These are phyloP conservation scores for Psidium friedrichsthalianum DNA, from an alignment of 345 rosid species.

Conservation along the genomic window DNA sequence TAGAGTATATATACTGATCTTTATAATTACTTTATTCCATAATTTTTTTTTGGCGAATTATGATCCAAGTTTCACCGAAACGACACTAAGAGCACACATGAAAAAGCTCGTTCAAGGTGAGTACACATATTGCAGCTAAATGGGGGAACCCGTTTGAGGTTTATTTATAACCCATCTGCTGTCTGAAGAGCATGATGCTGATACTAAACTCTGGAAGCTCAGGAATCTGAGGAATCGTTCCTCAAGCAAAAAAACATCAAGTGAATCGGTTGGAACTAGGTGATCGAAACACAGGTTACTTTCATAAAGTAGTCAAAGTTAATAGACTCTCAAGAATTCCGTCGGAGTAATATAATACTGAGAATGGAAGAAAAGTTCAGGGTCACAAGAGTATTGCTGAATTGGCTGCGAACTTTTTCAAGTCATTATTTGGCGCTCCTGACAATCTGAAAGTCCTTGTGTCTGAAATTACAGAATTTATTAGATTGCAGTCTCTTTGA, in stretches of 20 bases:
- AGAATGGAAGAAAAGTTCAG: background rate
- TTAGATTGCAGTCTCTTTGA: background rate
- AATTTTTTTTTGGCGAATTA: background rate
- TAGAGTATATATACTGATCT: background rate
- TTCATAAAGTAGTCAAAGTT: slow-evolving; percentile 6
- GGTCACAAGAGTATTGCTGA: background rate
- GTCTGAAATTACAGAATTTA: background rate
- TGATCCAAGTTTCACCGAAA: background rate
- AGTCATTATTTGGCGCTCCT: background rate
- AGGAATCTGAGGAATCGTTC: background rate
- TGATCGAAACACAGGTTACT: background rate
- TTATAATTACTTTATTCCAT: background rate
- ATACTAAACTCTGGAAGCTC: background rate
- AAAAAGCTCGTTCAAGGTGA: background rate
- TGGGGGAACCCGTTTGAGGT: background rate
- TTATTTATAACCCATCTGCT: background rate
- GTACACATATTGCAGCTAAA: background rate
- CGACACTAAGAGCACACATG: background rate
- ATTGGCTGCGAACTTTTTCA: background rate
- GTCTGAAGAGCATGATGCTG: background rate
- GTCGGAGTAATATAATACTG: background rate
- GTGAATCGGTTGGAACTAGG: background rate
- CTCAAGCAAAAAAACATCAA: background rate
- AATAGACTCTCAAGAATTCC: background rate
- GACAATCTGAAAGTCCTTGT: background rate